A percentile compares a stretch with the other conserved stretches of the same genome.
phyloP scores from a whole-genome alignment of 768 basidiomycete genomes.

The Wakefieldia striispora region DNA sequence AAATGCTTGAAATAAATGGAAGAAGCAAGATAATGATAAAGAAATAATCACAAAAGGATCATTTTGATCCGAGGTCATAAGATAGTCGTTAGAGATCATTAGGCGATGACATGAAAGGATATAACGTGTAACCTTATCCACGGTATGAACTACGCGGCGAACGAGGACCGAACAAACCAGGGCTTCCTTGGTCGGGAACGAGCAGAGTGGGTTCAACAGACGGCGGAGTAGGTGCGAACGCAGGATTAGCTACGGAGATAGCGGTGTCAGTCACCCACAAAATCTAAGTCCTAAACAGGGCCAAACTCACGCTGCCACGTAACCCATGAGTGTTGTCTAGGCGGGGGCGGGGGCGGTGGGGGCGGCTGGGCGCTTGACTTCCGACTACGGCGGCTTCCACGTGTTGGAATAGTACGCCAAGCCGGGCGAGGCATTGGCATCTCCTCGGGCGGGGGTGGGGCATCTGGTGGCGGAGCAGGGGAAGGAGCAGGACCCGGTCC shows the following conservation, averaged over 20 bases:
- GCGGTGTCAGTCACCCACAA: conserved; percentile 4
- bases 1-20: conserved; percentile 2
- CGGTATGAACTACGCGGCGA: conserved; percentile 49
- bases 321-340: conserved; percentile 53
- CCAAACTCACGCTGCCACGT: conserved; percentile 63
- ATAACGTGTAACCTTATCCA: conserved; percentile 3
- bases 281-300: conserved; percentile 8
- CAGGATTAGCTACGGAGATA: conserved; percentile 52
- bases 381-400: conserved; percentile 40
- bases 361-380: conserved; percentile 39
- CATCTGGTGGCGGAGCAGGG: conserved; percentile 45
- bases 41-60: conserved; percentile 4
- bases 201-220: conserved; percentile 57
- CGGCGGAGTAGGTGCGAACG: conserved; percentile 56
- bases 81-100: conserved; percentile 21
- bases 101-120: background rate
- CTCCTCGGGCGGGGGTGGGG: conserved; percentile 44
- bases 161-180: conserved; percentile 77
- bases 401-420: conserved; percentile 56
- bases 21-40: conserved; percentile 28
- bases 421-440: conserved; percentile 49
- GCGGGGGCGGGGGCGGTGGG: conserved; percentile 31
- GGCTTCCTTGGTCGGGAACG: conserved; percentile 56
- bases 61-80: conserved; percentile 12
- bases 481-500: conserved; percentile 37